Conservation (phyloP, 148 eudicot genomes). For the Nepenthes gracilis region DNA sequence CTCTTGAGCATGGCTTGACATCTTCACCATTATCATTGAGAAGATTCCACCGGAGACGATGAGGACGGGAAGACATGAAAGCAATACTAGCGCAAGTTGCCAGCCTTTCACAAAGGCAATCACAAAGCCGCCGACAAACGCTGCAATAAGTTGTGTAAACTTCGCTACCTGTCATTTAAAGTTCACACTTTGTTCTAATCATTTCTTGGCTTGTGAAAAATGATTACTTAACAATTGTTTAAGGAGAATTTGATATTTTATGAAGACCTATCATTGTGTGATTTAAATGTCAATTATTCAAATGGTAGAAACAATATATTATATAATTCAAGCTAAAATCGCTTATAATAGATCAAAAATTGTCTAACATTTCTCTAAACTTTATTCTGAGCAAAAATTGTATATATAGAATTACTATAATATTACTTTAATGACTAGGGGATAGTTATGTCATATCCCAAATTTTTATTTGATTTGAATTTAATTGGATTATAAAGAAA, state of each 20-base stretch:
- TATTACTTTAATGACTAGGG: no score
- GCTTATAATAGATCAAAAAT: no score
- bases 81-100: slow-evolving; percentile 60
- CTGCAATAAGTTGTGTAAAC: slow-evolving; percentile 52
- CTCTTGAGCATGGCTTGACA: slow-evolving; percentile 55
- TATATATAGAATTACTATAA: no score
- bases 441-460: no score
- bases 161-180: slow-evolving; percentile 51
- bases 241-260: neutral
- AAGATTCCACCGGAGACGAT: slow-evolving; percentile 41
- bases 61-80: slow-evolving; percentile 48
- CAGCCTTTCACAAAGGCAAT: slow-evolving; percentile 76
- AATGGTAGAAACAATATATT: no score
- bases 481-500: no score
- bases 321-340: no score
- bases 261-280: no score
- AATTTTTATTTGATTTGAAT: no score
- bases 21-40: slow-evolving; percentile 43
- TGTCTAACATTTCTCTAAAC: no score
- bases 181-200: neutral
- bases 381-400: no score
- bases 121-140: slow-evolving; percentile 62
- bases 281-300: no score
- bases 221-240: neutral
- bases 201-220: neutral